A percentile compares a stretch with the other conserved stretches of the same genome.
phyloP scores from a whole-genome alignment of 306 rosid genomes.

The Castanopsis chinensis region DNA sequence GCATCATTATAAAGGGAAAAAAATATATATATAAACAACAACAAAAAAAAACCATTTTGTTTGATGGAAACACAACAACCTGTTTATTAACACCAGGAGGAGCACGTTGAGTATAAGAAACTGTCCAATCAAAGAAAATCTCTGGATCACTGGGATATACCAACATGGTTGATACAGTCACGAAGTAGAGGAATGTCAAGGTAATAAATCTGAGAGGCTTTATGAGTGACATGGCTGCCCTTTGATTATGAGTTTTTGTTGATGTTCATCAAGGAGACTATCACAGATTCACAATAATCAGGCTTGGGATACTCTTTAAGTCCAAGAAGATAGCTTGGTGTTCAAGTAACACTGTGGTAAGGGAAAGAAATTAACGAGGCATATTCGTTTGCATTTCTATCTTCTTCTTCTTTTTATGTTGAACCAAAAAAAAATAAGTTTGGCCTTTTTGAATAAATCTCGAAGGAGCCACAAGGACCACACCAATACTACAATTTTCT shows the following conservation, averaged over 20 bases:
- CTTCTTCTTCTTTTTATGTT: neutral
- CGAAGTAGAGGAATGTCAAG: neutral
- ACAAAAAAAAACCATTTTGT: neutral
- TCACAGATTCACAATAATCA: too few relatives aligned
- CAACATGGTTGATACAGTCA: neutral
- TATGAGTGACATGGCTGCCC: neutral
- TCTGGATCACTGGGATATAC: neutral
- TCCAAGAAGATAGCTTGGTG: too few relatives aligned
- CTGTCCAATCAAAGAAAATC: neutral
- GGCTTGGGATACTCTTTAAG: too few relatives aligned
- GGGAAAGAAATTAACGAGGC: neutral
- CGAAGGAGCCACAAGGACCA: neutral
- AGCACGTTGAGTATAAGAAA: neutral
- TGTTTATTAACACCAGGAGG: constrained; percentile 9
- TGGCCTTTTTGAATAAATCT: too few relatives aligned
- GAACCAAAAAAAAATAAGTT: neutral
- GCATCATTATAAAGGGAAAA: neutral
- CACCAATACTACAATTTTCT: neutral
- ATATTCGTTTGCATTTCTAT: neutral
- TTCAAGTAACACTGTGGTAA: too few relatives aligned
- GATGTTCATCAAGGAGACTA: neutral
- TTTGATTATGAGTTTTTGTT: neutral
- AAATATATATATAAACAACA: too few relatives aligned
- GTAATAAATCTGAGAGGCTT: neutral
- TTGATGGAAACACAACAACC: neutral